phyloP scores from a whole-genome alignment of 1,139 yeast genomes.

The Saccharomyces hybrid region DNA sequence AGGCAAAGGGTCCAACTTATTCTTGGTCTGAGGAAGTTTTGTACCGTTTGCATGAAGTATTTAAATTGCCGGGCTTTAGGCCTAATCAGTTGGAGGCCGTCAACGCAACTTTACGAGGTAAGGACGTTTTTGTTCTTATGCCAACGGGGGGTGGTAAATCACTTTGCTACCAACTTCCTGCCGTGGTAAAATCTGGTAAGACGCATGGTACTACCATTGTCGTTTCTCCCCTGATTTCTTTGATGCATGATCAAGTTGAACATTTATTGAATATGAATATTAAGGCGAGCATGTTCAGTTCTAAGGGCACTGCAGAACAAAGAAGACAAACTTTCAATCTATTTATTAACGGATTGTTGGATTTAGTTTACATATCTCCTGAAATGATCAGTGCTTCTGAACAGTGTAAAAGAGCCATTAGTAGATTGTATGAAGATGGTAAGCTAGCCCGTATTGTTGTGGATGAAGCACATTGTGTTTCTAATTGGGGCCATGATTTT shows the following conservation, averaged over 20 bases:
- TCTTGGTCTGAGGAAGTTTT: constrained; percentile 67
- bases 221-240: constrained; percentile 86
- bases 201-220: constrained; percentile 86
- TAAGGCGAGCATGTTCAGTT: constrained; percentile 82
- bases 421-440: constrained; percentile 45
- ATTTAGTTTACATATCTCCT: constrained; percentile 84
- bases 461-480: constrained; percentile 98
- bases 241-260: constrained; percentile 96
- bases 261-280: constrained; percentile 63
- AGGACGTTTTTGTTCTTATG: constrained; percentile 91
- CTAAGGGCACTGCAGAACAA: constrained; percentile 61
- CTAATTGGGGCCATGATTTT: constrained; percentile 99
- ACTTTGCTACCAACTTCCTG: constrained; percentile 91
- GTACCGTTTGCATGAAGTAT: constrained; percentile 47
- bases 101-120: constrained; percentile 69
- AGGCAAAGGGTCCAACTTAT: constrained; percentile 18
- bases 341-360: constrained; percentile 59
- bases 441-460: constrained; percentile 80
- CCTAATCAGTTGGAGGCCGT: constrained; percentile 84
- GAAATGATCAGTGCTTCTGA: constrained; percentile 84
- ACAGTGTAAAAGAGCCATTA: constrained; percentile 60
- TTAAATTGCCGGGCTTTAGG: constrained; percentile 63
- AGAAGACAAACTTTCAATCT: constrained; percentile 55
- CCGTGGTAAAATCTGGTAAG: constrained; percentile 64
- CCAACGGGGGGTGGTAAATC: constrained; percentile 99